Evolutionary conservation across 2,329 filamentous ascomycete genomes (phyloP).

Genomic region (Cercospora sp.): DNA sequence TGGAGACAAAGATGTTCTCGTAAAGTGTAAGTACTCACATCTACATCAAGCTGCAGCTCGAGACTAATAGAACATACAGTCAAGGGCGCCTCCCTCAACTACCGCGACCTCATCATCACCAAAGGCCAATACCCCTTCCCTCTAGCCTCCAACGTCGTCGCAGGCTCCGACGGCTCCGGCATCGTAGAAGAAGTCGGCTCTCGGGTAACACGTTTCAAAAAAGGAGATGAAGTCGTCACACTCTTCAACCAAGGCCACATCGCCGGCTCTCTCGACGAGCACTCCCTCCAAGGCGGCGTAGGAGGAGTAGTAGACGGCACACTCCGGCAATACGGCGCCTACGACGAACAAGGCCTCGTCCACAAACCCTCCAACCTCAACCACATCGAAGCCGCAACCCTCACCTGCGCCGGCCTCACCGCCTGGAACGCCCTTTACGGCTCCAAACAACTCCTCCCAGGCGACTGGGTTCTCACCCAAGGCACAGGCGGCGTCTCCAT

Average conservation of each 20-base stretch:
- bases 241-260: conserved; percentile 64
- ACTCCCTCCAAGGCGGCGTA: conserved; percentile 56
- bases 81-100: conserved; percentile 51
- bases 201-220: conserved; percentile 57
- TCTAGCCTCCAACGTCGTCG: conserved; percentile 44
- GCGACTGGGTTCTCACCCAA: conserved; percentile 61
- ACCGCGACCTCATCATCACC: conserved; percentile 52
- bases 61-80: conserved; percentile 37
- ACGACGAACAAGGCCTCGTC: conserved; percentile 67
- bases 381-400: conserved; percentile 49
- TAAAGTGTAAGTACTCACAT: conserved; percentile 54
- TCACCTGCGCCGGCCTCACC: conserved; percentile 49
- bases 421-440: conserved; percentile 58
- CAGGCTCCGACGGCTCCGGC: conserved; percentile 55
- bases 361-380: conserved; percentile 58
- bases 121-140: conserved; percentile 51
- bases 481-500: conserved; percentile 70
- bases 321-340: conserved; percentile 66
- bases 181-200: conserved; percentile 55
- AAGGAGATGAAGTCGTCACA: conserved; percentile 60
- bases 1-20: conserved; percentile 70
- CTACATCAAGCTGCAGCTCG: too few species aligned
- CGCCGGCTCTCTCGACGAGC: conserved; percentile 48
- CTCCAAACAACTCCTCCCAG: conserved; percentile 43
- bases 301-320: conserved; percentile 69